A percentile compares a stretch with the other conserved stretches of the same genome.
Conservation (phyloP, 371 early-diverging fungal genomes). For the Mucor velutinosus region DNA sequence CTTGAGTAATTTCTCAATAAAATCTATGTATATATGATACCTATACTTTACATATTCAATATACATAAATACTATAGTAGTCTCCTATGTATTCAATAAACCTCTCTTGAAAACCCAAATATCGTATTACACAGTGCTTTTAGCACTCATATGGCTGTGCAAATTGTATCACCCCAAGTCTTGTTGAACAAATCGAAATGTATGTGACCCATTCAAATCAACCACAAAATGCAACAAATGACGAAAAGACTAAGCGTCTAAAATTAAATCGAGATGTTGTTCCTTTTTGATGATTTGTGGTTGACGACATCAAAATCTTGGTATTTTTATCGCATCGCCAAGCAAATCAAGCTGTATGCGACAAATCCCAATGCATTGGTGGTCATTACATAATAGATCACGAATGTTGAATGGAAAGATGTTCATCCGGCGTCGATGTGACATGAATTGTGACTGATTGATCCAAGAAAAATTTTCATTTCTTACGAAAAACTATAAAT, state of each 20-base stretch:
- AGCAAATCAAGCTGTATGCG: neutral
- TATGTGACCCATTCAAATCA: neutral
- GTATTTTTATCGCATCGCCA: neutral
- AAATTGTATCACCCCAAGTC: neutral
- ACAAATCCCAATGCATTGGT: no score
- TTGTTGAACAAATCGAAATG: neutral
- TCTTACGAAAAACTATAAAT: conserved; percentile 19
- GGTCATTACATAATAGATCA: neutral
- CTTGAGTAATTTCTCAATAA: neutral
- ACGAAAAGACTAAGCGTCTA: neutral
- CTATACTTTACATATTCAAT: neutral
- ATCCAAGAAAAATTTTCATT: neutral
- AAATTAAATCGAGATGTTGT: neutral
- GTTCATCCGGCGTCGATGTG: neutral
- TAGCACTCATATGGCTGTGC: neutral
- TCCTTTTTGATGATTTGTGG: neutral
- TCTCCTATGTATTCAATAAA: neutral
- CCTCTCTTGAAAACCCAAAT: neutral
- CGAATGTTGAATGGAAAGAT: neutral
- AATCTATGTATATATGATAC: neutral
- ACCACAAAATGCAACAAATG: neutral
- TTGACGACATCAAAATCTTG: neutral
- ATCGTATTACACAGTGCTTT: neutral
- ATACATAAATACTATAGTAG: neutral
- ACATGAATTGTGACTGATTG: neutral